Evolutionary conservation across 164 flowering plant genomes (phyloP).

Genomic region (Cinnamomum chago): DNA sequence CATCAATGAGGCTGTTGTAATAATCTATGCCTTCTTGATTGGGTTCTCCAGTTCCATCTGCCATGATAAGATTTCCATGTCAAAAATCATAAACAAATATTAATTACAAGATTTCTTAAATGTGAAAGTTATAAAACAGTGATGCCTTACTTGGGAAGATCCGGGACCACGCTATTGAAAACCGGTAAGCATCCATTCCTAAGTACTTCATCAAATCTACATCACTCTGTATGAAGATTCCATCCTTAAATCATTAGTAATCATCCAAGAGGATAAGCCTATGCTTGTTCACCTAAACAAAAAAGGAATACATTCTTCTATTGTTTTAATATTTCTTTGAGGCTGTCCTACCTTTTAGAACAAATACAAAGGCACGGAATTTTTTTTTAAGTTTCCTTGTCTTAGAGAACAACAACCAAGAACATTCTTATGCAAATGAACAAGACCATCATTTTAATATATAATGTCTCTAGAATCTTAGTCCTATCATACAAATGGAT

Average conservation of each 20-base stretch:
- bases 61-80: background rate
- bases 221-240: constrained; percentile 49
- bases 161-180: constrained; percentile 92
- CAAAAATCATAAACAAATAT: background rate
- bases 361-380: background rate
- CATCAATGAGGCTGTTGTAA: constrained; percentile 79
- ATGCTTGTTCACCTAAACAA: too few relatives aligned
- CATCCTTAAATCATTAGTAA: background rate
- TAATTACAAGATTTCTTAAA: too few relatives aligned
- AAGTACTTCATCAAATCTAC: constrained; percentile 72
- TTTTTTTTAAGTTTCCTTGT: background rate
- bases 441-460: background rate
- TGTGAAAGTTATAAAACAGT: background rate
- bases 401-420: background rate
- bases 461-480: background rate
- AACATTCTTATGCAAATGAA: background rate
- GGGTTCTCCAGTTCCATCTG: constrained; percentile 83
- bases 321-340: too few relatives aligned
- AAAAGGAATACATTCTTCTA: too few relatives aligned
- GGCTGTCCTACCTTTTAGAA: too few relatives aligned
- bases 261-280: too few relatives aligned
- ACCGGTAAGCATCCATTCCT: constrained; percentile 91
- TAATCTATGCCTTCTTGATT: constrained; percentile 65
- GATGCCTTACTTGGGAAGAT: constrained; percentile 68
- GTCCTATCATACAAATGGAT: background rate